Percentiles rank a stretch among this genome's conserved stretches.
These are phyloP conservation scores for Eragrostis tef DNA, from an alignment of 202 grass and related monocot genomes.

Conservation along the genomic window DNA sequence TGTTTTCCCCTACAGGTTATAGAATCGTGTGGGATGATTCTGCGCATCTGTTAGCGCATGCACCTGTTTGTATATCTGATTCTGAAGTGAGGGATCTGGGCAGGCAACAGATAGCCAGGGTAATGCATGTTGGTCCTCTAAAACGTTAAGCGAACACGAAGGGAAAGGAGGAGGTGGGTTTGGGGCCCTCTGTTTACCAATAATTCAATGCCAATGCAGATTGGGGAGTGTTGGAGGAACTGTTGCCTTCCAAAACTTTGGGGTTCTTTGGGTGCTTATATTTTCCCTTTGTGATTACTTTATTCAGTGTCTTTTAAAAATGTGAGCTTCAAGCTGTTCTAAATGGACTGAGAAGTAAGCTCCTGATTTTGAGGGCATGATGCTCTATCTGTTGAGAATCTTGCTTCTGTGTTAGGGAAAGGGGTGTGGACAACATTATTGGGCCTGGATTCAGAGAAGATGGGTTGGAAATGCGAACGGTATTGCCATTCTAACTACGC, in stretches of 20 bases:
- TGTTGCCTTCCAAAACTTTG: background rate
- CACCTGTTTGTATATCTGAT: background rate
- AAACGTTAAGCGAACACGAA: background rate
- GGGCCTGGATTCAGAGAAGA: background rate
- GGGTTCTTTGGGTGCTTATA: background rate
- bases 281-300: background rate
- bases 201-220: slow-evolving; percentile 8
- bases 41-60: background rate
- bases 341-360: too few species aligned
- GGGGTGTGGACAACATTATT: background rate
- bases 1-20: background rate
- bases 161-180: background rate
- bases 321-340: background rate
- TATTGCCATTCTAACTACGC: background rate
- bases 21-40: background rate
- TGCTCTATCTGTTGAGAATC: background rate
- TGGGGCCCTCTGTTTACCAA: background rate
- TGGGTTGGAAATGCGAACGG: slow-evolving; percentile 5
- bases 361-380: background rate
- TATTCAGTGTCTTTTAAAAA: slow-evolving; percentile 3
- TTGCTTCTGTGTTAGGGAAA: background rate
- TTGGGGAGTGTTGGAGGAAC: background rate
- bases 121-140: background rate
- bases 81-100: background rate
- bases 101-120: background rate